A percentile compares a stretch with the other conserved stretches of the same genome.
Evolutionary conservation across 2,329 filamentous ascomycete genomes (phyloP).

Genomic region (Fusarium algeriense): DNA sequence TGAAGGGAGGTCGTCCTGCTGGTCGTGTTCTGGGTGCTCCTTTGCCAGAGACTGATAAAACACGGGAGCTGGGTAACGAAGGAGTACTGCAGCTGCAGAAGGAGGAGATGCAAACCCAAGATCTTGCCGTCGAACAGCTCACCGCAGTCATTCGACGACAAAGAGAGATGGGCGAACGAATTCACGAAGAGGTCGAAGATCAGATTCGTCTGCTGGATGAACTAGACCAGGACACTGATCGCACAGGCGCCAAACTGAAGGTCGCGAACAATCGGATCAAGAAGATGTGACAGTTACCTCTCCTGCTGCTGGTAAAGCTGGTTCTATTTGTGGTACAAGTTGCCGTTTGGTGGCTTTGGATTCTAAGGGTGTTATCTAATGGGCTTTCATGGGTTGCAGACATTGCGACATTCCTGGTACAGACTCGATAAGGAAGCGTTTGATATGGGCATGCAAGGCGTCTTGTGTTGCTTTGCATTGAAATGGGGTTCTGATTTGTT

Average conservation of each 20-base stretch:
- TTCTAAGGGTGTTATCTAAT: slow-evolving; percentile 39
- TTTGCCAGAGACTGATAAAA: slow-evolving; percentile 79
- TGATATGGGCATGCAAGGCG: slow-evolving; percentile 36
- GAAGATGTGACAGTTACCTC: slow-evolving; percentile 67
- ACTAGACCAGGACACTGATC: slow-evolving; percentile 74
- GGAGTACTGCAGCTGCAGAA: slow-evolving; percentile 80
- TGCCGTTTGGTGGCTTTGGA: slow-evolving; percentile 51
- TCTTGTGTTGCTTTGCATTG: slow-evolving; percentile 23
- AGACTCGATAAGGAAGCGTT: slow-evolving; percentile 19
- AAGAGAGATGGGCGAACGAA: slow-evolving; percentile 81
- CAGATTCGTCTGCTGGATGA: slow-evolving; percentile 78
- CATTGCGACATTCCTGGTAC: slow-evolving; percentile 45
- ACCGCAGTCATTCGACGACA: slow-evolving; percentile 77
- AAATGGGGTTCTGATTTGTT: slow-evolving; percentile 7
- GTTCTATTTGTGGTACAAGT: slow-evolving; percentile 48
- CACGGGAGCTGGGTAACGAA: slow-evolving; percentile 80
- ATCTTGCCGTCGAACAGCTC: slow-evolving; percentile 77
- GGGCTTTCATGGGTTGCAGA: slow-evolving; percentile 48
- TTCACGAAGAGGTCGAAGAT: slow-evolving; percentile 77
- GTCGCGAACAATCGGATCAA: slow-evolving; percentile 79
- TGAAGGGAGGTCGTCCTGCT: slow-evolving; percentile 55
- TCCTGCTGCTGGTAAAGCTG: slow-evolving; percentile 44
- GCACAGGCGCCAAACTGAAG: slow-evolving; percentile 75
- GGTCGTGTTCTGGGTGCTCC: slow-evolving; percentile 80
- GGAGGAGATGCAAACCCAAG: slow-evolving; percentile 80